Base-by-base conservation (phyloP, 768 basidiomycete genomes). In the Sarcodon aspratus region DNA sequence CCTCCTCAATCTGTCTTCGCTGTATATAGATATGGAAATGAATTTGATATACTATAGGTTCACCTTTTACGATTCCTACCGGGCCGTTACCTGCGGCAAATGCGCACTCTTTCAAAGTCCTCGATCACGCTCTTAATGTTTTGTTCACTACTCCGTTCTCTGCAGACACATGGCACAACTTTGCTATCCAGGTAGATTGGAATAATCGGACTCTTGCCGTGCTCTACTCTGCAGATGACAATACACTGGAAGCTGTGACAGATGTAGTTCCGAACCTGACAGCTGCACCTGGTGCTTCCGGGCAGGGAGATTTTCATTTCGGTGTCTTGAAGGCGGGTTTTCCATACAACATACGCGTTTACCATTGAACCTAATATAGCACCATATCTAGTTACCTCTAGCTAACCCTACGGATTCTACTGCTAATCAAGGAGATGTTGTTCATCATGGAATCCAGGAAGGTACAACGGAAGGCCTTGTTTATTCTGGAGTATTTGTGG, bases 301-400 rank as follows among this genome's bases (percentile, higher is more conserved):
- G 74, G 5, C 66, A 69, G 53, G 80, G 80, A 7, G 76, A 82
- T 45, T 79, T 77, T 65, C 79, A 80, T 56, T 72, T 80, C 53
- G 78, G 75, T 2, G 56, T 80, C 3, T 62, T 82, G 45, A 81
- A 82, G 70, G 76, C 78, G 33, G 13, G 11, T 12, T 7, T 27
- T 10, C 10, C 10, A 33, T 17, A 33, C 44, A 37, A 46, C 45
- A 48, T 7, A 27, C 5, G 21, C 21, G 21, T 27, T 27, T 15
- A 42, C 5, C 11, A 27, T 42, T n/a, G 15, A 2, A 27, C 7
- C 11, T 42, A 27, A 42, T 13, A 13, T 17, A 27, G 5, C 1
- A 15, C 27, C 13, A 27, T 8, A 2, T 8, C 15, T 53, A 80
- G 79, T 68, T 82, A 33, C 77, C 78, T 3, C 57, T 82, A 6